Conservation (phyloP, 148 eudicot genomes). For the Polygonum aviculare region DNA sequence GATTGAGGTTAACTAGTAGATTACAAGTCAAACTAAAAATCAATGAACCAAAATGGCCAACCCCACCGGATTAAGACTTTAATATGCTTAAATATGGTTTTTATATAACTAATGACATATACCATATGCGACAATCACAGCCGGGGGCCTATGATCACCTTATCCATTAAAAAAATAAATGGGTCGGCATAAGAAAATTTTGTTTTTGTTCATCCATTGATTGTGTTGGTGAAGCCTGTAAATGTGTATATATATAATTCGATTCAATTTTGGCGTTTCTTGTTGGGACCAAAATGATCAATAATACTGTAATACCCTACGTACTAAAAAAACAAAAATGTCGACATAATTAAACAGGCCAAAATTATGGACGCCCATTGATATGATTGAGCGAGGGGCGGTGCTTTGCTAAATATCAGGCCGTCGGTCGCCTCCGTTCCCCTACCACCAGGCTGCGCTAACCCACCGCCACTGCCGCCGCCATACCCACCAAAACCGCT, state of each 20-base stretch:
- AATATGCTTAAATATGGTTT: too few relatives aligned
- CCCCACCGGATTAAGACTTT: too few relatives aligned
- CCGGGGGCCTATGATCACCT: neutral
- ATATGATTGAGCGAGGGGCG: neutral
- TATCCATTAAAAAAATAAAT: neutral
- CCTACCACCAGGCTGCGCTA: neutral
- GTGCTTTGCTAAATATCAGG: slow-evolving; percentile 25
- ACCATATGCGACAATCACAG: neutral
- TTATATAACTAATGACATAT: too few relatives aligned
- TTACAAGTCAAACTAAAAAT: too few relatives aligned
- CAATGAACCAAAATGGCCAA: too few relatives aligned
- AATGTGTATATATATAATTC: slow-evolving; percentile 2
- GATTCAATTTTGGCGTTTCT: neutral
- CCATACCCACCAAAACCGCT: slow-evolving; percentile 20
- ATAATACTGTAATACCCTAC: neutral
- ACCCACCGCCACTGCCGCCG: slow-evolving; percentile 14
- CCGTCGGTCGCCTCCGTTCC: slow-evolving; percentile 14
- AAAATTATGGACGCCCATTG: slow-evolving; percentile 22
- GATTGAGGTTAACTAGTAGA: too few relatives aligned
- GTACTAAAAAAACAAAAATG: neutral
- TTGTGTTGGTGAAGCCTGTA: neutral
- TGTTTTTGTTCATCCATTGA: neutral
- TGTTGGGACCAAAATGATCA: neutral
- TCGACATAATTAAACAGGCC: slow-evolving; percentile 25
- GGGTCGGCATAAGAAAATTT: neutral